Evolutionary conservation across 2,329 filamentous ascomycete genomes (phyloP), one percentile per base, ranked within the genome.

Genomic region (Aspergillus piperis): DNA sequence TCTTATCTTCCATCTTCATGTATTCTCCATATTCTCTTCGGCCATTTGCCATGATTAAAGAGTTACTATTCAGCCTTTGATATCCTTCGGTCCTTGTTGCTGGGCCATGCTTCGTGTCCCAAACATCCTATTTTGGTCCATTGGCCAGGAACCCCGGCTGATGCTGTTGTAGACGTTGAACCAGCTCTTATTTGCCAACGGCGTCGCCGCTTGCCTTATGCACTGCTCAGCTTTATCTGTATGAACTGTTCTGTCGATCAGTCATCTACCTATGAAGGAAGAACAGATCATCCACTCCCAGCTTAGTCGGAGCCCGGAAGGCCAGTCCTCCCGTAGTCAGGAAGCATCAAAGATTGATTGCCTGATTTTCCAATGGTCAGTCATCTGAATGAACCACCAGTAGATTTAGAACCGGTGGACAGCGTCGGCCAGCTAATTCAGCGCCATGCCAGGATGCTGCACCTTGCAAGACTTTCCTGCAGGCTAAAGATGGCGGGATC

Each of bases 11-110:
- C 51, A 30, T 17, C n/a, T 15, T 25, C 30, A 25, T 56, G 23
- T 42, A 60, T 23, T 55, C 21, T 39, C 50, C 57, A 42, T 44
- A 23, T 44, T 56, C 50, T 36, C 36, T 23, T 44, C 52, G 5
- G 8, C 47, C 6, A n/a, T 5, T 50, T 32, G 8, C 17, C 47
- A 50, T 10, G 25, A 50, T 30, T 3, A 8, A 7, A 50, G 47
- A 30, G 25, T n/a, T 23, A 49, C 44, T 17, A n/a, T 11, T 8
- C 25, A 17, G 3, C 8, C 25, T 11, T 30, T 8, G 25, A 50
- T 44, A 21, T 6, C 17, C 17, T 8, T 8, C 17, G 41, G 41
- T 36, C 10, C 32, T 11, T 13, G 32, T 13, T 1, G 11, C 32
- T 36, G 32, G 32, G 32, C 32, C 11, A 36, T 19, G 47, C 15